Evolutionary conservation across 2,329 filamentous ascomycete genomes (phyloP).

Genomic region (Cladobotryum protrusum): DNA sequence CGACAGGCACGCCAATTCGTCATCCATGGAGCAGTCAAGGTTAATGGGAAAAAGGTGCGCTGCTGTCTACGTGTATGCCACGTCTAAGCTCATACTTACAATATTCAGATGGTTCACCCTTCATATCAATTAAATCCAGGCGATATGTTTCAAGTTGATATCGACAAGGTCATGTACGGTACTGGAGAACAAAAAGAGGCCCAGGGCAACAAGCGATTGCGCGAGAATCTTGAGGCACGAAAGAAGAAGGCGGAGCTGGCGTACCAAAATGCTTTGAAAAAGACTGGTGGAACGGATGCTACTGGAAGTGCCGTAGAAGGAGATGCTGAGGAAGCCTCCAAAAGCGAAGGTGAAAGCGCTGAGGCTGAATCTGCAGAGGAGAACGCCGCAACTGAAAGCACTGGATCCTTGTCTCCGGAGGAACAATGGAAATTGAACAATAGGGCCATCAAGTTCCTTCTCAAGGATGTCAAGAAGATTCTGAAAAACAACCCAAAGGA

Average conservation of each 20-base stretch:
- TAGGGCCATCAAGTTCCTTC: slow-evolving; percentile 22
- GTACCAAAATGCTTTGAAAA: slow-evolving; percentile 15
- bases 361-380: slow-evolving; percentile 18
- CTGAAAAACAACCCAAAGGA: slow-evolving; percentile 38
- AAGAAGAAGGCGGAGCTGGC: slow-evolving; percentile 23
- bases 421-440: slow-evolving; percentile 22
- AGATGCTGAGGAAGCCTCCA: neutral
- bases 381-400: slow-evolving; percentile 14
- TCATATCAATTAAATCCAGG: slow-evolving; percentile 94
- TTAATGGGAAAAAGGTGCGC: slow-evolving; percentile 89
- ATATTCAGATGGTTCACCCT: slow-evolving; percentile 73
- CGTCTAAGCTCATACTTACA: slow-evolving; percentile 3
- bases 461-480: slow-evolving; percentile 28
- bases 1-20: slow-evolving; percentile 92
- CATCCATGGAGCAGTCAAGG: slow-evolving; percentile 85
- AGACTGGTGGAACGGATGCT: slow-evolving; percentile 10
- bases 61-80: neutral
- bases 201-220: slow-evolving; percentile 18
- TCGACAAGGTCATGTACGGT: slow-evolving; percentile 80
- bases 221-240: slow-evolving; percentile 21
- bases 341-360: slow-evolving; percentile 10
- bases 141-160: slow-evolving; percentile 95
- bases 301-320: slow-evolving; percentile 13
- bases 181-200: slow-evolving; percentile 66
- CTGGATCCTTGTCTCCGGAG: slow-evolving; percentile 17